phyloP scores from a whole-genome alignment of 352 stramenopile species.

The Phytophthora quininea region DNA sequence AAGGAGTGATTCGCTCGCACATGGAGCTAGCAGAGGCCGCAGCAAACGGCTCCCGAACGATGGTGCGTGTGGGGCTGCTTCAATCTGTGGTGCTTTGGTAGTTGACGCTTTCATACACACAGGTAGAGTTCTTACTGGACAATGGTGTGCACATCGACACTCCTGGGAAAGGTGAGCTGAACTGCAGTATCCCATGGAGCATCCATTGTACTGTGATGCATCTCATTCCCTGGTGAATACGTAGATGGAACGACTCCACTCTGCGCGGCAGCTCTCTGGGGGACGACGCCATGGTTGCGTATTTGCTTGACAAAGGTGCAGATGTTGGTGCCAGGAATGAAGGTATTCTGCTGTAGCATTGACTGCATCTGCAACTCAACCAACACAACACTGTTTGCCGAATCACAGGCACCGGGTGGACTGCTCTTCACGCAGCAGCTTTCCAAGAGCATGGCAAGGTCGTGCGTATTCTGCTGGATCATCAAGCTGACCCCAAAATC shows the following conservation, averaged over 20 bases:
- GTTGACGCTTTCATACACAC: no score
- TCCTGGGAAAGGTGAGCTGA: conserved; percentile 46
- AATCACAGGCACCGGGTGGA: conserved; percentile 60
- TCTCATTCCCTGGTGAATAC: not conserved
- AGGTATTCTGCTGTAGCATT: conserved; percentile 29
- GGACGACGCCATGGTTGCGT: conserved; percentile 67
- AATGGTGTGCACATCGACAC: conserved; percentile 55
- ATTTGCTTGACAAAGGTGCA: conserved; percentile 60
- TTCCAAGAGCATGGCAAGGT: conserved; percentile 77
- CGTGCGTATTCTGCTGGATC: conserved; percentile 55
- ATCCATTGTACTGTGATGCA: not conserved
- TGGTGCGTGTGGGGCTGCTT: conserved; percentile 33
- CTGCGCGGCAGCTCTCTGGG: conserved; percentile 65
- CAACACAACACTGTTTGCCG: not conserved
- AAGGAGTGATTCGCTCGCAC: conserved; percentile 65
- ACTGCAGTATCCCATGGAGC: no score
- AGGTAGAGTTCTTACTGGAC: conserved; percentile 71
- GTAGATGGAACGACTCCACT: conserved; percentile 69
- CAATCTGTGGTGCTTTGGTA: no score
- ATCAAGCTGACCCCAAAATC: conserved; percentile 53
- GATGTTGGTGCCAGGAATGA: conserved; percentile 61
- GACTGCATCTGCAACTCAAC: not conserved
- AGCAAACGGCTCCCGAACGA: conserved; percentile 62
- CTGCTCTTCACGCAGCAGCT: conserved; percentile 62
- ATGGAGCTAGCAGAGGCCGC: conserved; percentile 67